phyloP scores from a whole-genome alignment of 306 rosid genomes.

The Glycine soja region DNA sequence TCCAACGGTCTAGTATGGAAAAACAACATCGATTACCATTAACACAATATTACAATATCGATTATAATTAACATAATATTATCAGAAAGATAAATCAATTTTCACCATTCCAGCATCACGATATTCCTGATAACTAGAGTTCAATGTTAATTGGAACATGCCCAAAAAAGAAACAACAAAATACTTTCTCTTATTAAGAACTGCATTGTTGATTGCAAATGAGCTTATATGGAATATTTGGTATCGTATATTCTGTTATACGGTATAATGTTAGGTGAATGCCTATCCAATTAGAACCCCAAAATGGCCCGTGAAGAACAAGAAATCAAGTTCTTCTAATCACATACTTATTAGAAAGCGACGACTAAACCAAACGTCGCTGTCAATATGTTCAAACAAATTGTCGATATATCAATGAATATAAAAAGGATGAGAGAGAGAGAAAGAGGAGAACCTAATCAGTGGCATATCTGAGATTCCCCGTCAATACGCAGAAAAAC shows the following conservation, averaged over 20 bases:
- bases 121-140: no score
- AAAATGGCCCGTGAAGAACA: slow-evolving; percentile 32
- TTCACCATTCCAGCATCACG: neutral
- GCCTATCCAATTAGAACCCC: neutral
- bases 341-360: slow-evolving; percentile 30
- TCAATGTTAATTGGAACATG: neutral
- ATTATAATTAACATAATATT: neutral
- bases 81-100: no score
- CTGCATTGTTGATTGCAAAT: slow-evolving; percentile 8
- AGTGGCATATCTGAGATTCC: slow-evolving; percentile 43
- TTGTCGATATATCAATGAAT: slow-evolving; percentile 37
- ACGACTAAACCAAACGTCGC: slow-evolving; percentile 41
- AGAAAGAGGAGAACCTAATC: slow-evolving; percentile 4
- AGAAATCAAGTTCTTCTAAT: slow-evolving; percentile 27
- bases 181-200: neutral
- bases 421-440: slow-evolving; percentile 34
- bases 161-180: slow-evolving; percentile 21
- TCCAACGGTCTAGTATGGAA: neutral
- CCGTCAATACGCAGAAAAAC: slow-evolving; percentile 26
- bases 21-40: no score
- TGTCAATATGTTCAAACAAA: slow-evolving; percentile 42
- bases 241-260: neutral
- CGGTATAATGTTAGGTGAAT: slow-evolving; percentile 6
- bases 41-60: neutral
- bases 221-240: slow-evolving; percentile 14